Evolutionary conservation across 495 filamentous ascomycete genomes (phyloP), one percentile per base, ranked within the genome.

Genomic region (Podospora pseudopauciseta): DNA sequence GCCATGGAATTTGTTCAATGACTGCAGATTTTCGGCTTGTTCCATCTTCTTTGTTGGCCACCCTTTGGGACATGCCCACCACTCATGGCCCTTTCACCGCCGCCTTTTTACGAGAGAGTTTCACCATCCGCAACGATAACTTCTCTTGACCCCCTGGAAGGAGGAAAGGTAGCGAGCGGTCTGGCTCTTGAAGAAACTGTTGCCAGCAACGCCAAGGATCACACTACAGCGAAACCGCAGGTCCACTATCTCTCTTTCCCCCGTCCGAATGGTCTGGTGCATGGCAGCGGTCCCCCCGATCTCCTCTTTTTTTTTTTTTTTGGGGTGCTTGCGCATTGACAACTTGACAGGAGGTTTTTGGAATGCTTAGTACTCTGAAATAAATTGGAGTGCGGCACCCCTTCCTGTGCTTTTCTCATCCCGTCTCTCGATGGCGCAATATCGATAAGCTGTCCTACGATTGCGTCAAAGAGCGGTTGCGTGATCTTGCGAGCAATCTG

Each of bases 351-450:
- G 39, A 49, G 39, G 39, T 49, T 11, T 13, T 6, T 23, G 23
- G 23, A 23, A 23, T 23, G 59, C 30, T 32, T 32, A 23, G 30
- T 7, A 5, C 5, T 28, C 56, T 20, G 23, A 27, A 1, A 15
- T 65, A 23, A 67, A 67, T 60, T 60, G 67, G 65, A 71, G 65
- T 56, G 69, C 32, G 32, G 11, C n/a, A 20, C 19, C 60, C 32
- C 44, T 53, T 27, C 65, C 65, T 53, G 15, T 65, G n/a, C 59
- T 63, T 65, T 70, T 69, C 64, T 72, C 74, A 74, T 76, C 74
- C 74, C 74, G 73, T 69, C 65, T 68, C 32, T 71, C 55, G 66
- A 76, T 76, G 67, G 72, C 72, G 71, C 74, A 67, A 76, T 76
- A 28, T 64, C 27, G 62, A 18, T 28, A 56, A 60, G 27, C 64